phyloP scores from a whole-genome alignment of 257 asterid genomes.

The Lavandula angustifolia region DNA sequence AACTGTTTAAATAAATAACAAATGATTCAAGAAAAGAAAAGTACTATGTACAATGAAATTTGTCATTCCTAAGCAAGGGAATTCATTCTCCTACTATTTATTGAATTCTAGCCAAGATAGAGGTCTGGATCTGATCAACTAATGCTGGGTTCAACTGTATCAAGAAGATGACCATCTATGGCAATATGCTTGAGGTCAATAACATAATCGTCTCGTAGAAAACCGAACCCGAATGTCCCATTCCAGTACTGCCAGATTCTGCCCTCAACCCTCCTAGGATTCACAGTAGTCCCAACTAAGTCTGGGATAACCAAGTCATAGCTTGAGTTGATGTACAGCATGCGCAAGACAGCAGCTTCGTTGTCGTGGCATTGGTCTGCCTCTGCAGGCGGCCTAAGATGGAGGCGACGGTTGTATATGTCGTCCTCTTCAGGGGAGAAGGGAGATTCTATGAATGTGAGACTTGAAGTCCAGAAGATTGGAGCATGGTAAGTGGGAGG shows the following conservation, averaged over 20 bases:
- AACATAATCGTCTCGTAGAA: slow-evolving; percentile 57
- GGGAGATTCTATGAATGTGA: slow-evolving; percentile 56
- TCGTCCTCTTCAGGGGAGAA: slow-evolving; percentile 62
- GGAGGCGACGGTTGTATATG: slow-evolving; percentile 58
- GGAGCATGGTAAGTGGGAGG: slow-evolving; percentile 53
- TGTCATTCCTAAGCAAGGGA: slow-evolving; percentile 23
- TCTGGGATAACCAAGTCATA: slow-evolving; percentile 75
- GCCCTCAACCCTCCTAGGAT: slow-evolving; percentile 67
- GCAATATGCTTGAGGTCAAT: slow-evolving; percentile 71
- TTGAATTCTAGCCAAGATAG: neutral
- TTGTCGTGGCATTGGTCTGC: slow-evolving; percentile 36
- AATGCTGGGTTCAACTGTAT: slow-evolving; percentile 40
- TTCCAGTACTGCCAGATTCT: slow-evolving; percentile 75
- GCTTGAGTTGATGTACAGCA: slow-evolving; percentile 76
- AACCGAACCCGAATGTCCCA: slow-evolving; percentile 85
- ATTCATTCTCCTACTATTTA: neutral
- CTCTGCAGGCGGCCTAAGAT: slow-evolving; percentile 55
- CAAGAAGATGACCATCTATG: slow-evolving; percentile 52
- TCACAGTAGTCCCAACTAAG: slow-evolving; percentile 43
- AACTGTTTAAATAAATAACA: neutral
- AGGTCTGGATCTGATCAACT: slow-evolving; percentile 27
- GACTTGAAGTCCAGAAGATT: slow-evolving; percentile 74
- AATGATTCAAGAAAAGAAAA: slow-evolving; percentile 1
- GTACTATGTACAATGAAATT: slow-evolving; percentile 3
- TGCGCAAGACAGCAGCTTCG: slow-evolving; percentile 43